phyloP scores from a whole-genome alignment of 2,329 filamentous ascomycete genomes.

The Xenoacremonium recifei region DNA sequence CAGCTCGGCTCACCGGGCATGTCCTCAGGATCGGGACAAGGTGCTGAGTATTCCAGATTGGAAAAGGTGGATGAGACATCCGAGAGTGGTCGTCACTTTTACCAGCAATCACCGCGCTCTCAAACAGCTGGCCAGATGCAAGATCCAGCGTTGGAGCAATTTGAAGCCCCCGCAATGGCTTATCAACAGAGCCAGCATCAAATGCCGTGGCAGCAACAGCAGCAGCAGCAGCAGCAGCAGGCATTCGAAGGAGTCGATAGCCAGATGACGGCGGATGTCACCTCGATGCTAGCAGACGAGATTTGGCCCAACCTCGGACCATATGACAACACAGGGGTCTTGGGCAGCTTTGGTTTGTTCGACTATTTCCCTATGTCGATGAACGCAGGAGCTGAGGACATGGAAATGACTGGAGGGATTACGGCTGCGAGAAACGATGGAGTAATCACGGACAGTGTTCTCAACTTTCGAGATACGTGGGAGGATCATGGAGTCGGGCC shows the following conservation, averaged over 20 bases:
- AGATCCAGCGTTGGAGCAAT: neutral
- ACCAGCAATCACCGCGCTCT: neutral
- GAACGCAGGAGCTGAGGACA: slow-evolving; percentile 1
- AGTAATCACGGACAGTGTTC: slow-evolving; percentile 12
- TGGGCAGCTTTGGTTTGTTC: slow-evolving; percentile 7
- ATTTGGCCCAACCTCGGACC: slow-evolving; percentile 3
- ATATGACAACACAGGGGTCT: slow-evolving; percentile 3
- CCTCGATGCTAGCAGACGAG: slow-evolving; percentile 4
- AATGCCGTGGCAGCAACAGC: slow-evolving; percentile 1
- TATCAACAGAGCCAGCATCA: neutral
- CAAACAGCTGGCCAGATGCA: neutral
- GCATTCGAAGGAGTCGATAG: slow-evolving; percentile 1
- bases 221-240: neutral
- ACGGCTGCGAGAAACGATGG: slow-evolving; percentile 4
- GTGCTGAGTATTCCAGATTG: neutral
- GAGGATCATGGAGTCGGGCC: slow-evolving; percentile 4
- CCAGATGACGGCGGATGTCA: slow-evolving; percentile 1
- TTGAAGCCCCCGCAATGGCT: neutral
- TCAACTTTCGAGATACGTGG: slow-evolving; percentile 12
- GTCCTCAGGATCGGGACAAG: neutral
- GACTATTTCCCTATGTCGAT: slow-evolving; percentile 4
- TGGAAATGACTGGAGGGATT: slow-evolving; percentile 3
- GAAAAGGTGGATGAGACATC: neutral
- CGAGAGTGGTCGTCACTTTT: neutral
- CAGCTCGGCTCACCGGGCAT: slow-evolving; percentile 3